Evolutionary conservation across 176 grass and related monocot genomes (phyloP), one percentile per base, ranked within the genome.

Genomic region (Tillandsia fasciculata): DNA sequence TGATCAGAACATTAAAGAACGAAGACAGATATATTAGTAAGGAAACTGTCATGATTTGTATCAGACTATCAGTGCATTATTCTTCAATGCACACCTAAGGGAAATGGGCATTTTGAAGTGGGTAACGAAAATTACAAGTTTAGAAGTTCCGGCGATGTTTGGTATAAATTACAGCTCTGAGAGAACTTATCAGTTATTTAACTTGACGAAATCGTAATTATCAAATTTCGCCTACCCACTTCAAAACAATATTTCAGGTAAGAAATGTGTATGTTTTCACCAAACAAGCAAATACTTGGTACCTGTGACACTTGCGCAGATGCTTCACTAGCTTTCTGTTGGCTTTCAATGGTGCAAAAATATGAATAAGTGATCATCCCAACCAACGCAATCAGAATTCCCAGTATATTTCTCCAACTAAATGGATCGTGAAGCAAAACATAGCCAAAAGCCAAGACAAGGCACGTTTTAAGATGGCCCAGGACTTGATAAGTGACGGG

Each of bases 401-500:
- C 94, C 67, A 97, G 64, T 74, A 97, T 92, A 74, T 97, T 97
- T 79, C 89, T 92, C 94, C 86, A 97, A 74, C 89, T 97, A 83
- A 97, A 97, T 48, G 94, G 94, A 77, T 97, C 89, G 0, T 93
- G 89, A 66, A 97, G 94, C 67, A 97, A 79, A 70, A 90, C 94
- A 79, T 97, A 97, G 15, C 94, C 94, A 64, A 97, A 97, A 65
- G 89, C 20, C 56, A 97, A 78, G 74, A 97, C 94, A 70, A 97
- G 76, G 74, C 94, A 97, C 33, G 94, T 97, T 82, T 97, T 97
- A 27, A 97, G 86, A 83, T 97, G 94, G 29, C 94, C 94, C 68
- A 97, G 69, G 51, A 97, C 94, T 83, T 97, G 94, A 77, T 97
- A 97, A 65, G 94, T 92, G 65, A 97, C 94, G 64, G 94, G 94